Evolutionary conservation across 148 eudicot species (phyloP).

Genomic region (Nepenthes mirabilis): DNA sequence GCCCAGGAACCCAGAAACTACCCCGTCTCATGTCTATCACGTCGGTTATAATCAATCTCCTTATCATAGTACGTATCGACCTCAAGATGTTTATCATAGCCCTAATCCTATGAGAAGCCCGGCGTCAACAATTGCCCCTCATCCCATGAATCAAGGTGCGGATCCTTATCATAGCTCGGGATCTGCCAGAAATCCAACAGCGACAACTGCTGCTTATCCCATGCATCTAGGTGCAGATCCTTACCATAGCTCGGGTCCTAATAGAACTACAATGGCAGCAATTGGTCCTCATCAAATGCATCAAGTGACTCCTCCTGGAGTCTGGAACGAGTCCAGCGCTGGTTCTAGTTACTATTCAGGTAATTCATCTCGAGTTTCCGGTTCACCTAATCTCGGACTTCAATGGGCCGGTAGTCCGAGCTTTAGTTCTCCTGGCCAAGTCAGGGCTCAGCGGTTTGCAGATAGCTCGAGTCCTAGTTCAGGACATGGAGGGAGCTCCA

Average conservation of each 20-base stretch:
- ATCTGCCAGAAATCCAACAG: not conserved
- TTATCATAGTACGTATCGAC: not conserved
- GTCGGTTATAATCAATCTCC: not conserved
- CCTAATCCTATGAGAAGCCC: not conserved
- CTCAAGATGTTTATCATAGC: not conserved
- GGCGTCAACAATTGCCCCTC: not conserved
- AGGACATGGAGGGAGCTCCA: conserved; percentile 23
- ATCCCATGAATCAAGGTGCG: not conserved
- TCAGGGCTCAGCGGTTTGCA: conserved; percentile 17
- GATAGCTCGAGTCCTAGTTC: conserved; percentile 8
- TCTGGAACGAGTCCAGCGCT: not conserved
- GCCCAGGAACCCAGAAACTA: not conserved
- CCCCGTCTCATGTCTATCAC: not conserved
- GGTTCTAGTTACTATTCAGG: conserved; percentile 6
- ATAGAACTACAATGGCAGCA: conserved; percentile 22
- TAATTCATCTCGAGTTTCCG: conserved; percentile 8
- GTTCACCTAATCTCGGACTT: conserved; percentile 10
- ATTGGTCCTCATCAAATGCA: conserved; percentile 21
- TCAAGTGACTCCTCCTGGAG: conserved; percentile 16
- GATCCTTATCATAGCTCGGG: not conserved
- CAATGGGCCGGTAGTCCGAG: conserved; percentile 24
- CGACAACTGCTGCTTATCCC: no score
- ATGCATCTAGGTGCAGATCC: not conserved
- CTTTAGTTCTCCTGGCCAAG: conserved; percentile 16
- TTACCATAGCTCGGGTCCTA: conserved; percentile 10